A percentile compares a stretch with the other conserved stretches of the same genome.
These are phyloP conservation scores for Hanseniaspora uvarum DNA, from an alignment of 1,139 yeast species.

Conservation along the genomic window DNA sequence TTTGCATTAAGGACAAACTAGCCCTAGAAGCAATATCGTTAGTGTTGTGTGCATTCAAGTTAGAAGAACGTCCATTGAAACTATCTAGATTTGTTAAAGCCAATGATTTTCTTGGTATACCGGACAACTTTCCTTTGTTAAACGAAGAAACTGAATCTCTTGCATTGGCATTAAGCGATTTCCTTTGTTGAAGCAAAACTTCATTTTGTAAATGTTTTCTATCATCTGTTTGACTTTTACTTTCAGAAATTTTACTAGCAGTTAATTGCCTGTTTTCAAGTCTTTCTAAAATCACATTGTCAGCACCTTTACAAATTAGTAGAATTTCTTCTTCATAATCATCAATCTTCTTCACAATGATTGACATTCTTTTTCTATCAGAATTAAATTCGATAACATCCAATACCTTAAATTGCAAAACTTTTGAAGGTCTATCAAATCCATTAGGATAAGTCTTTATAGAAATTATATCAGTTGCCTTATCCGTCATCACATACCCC, in stretches of 20 bases:
- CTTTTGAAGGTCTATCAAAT: constrained; percentile 49
- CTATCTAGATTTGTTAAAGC: constrained; percentile 20
- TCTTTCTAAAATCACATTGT: constrained; percentile 75
- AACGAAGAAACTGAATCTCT: not conserved
- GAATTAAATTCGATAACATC: constrained; percentile 81
- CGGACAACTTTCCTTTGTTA: constrained; percentile 1
- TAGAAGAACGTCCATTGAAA: constrained; percentile 19
- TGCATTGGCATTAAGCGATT: constrained; percentile 24
- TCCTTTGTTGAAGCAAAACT: constrained; percentile 47
- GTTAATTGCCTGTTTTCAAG: constrained; percentile 53
- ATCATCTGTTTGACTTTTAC: constrained; percentile 47
- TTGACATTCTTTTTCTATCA: constrained; percentile 86
- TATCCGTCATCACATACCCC: constrained; percentile 72
- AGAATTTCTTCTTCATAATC: constrained; percentile 55
- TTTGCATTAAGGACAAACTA: constrained; percentile 32
- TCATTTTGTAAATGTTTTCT: constrained; percentile 79
- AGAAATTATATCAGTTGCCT: constrained; percentile 48
- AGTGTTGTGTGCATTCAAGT: not conserved
- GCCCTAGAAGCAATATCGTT: constrained; percentile 28
- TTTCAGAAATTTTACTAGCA: constrained; percentile 48
- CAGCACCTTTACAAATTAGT: constrained; percentile 89
- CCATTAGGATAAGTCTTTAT: constrained; percentile 79
- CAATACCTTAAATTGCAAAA: constrained; percentile 61
- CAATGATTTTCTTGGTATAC: constrained; percentile 1
- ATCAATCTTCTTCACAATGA: constrained; percentile 63